A percentile compares a stretch with the other conserved stretches of the same genome.
These are phyloP conservation scores for Cytospora piceae DNA, from an alignment of 2,329 filamentous ascomycete genomes.

Conservation along the genomic window DNA sequence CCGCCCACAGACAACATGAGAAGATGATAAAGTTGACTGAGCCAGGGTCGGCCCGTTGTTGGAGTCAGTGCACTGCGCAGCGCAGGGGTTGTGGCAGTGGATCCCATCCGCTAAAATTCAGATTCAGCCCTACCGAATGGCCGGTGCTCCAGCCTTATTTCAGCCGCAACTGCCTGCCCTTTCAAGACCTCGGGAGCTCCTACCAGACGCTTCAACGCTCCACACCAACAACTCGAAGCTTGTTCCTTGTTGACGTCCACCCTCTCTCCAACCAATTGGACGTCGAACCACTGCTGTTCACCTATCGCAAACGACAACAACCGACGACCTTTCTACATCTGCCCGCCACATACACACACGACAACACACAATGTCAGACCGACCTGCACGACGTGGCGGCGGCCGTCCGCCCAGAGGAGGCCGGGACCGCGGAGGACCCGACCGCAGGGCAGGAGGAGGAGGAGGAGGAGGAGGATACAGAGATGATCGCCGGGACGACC, in stretches of 20 bases:
- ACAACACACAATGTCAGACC: constrained; percentile 21
- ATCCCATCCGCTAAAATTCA: constrained; percentile 13
- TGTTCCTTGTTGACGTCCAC: neutral
- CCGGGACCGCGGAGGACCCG: constrained; percentile 27
- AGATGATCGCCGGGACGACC: constrained; percentile 41
- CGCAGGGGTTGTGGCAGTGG: constrained; percentile 21
- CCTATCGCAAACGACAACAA: neutral
- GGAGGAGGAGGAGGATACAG: constrained; percentile 33
- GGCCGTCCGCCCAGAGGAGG: constrained; percentile 29
- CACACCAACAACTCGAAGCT: neutral
- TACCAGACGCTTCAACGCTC: neutral
- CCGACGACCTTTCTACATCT: neutral
- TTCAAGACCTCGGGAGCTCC: neutral
- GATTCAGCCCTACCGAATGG: constrained; percentile 15
- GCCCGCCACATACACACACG: neutral
- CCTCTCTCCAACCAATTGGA: neutral
- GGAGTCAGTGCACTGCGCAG: neutral
- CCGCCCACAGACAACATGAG: neutral
- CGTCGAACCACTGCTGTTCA: neutral
- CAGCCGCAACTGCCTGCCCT: constrained; percentile 22
- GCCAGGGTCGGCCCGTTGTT: neutral
- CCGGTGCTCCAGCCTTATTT: constrained; percentile 19
- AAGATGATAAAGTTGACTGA: neutral
- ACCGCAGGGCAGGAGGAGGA: constrained; percentile 36
- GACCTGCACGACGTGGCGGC: constrained; percentile 22